Percentiles rank a stretch among this genome's conserved stretches.
Conservation (phyloP, 805 yeast species). For the Kodamaea fukazawae region DNA sequence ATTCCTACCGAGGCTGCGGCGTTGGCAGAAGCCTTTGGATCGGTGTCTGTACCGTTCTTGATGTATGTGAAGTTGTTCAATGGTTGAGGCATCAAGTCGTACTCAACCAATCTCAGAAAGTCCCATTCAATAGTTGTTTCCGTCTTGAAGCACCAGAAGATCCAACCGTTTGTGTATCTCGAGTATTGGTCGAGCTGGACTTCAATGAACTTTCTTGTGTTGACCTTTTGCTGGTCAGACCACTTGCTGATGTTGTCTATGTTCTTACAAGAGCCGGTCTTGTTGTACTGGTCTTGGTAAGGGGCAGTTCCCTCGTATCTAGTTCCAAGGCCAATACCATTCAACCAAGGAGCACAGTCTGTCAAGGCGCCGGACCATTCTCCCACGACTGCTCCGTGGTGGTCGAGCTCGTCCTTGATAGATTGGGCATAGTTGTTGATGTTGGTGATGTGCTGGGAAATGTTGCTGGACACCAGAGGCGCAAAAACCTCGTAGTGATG, state of each 20-base stretch:
- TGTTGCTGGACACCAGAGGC: slow-evolving; percentile 23
- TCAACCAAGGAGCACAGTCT: slow-evolving; percentile 68
- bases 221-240: slow-evolving; percentile 38
- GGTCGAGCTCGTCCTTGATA: slow-evolving; percentile 35
- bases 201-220: slow-evolving; percentile 56
- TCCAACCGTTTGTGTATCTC: slow-evolving; percentile 51
- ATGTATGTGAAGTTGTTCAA: slow-evolving; percentile 37
- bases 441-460: slow-evolving; percentile 30
- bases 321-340: slow-evolving; percentile 67
- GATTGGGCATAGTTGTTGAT: slow-evolving; percentile 31
- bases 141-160: slow-evolving; percentile 71
- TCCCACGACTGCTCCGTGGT: slow-evolving; percentile 48
- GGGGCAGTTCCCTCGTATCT: slow-evolving; percentile 51
- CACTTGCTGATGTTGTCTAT: slow-evolving; percentile 40
- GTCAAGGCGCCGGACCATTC: slow-evolving; percentile 48
- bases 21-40: slow-evolving; percentile 8
- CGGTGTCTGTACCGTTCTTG: slow-evolving; percentile 33
- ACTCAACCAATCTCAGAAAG: slow-evolving; percentile 46
- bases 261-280: slow-evolving; percentile 44
- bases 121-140: slow-evolving; percentile 71
- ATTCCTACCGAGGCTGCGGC: background rate
- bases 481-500: slow-evolving; percentile 41
- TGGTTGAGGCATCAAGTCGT: slow-evolving; percentile 62
- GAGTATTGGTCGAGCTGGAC: slow-evolving; percentile 57
- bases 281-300: slow-evolving; percentile 23